These are phyloP conservation scores for Dorcoceras hygrometricum DNA, from an alignment of 257 asterid species.

Conservation along the genomic window DNA sequence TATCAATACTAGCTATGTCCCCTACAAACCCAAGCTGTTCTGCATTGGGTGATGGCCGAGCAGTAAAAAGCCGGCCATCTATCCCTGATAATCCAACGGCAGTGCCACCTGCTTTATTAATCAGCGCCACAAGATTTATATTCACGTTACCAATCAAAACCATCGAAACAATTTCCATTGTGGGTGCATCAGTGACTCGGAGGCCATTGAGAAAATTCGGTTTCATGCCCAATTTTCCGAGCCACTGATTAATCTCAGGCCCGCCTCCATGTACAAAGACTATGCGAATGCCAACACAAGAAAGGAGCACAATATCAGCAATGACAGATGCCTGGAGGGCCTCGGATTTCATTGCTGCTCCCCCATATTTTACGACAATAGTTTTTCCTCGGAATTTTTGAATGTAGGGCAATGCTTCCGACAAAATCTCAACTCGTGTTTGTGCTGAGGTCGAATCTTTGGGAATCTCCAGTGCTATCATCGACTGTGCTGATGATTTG, in stretches of 20 bases:
- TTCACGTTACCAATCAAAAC: slow-evolving; percentile 77
- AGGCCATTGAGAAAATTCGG: slow-evolving; percentile 73
- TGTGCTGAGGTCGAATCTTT: slow-evolving; percentile 47
- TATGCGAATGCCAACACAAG: slow-evolving; percentile 75
- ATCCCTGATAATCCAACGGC: slow-evolving; percentile 80
- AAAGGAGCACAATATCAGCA: slow-evolving; percentile 72
- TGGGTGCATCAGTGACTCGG: slow-evolving; percentile 76
- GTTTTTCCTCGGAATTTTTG: slow-evolving; percentile 80
- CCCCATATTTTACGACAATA: slow-evolving; percentile 81
- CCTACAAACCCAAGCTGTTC: slow-evolving; percentile 75
- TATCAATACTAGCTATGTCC: slow-evolving; percentile 73
- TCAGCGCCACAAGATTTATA: slow-evolving; percentile 62
- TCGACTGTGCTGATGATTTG: slow-evolving; percentile 40
- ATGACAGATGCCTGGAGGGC: slow-evolving; percentile 83
- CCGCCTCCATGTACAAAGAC: slow-evolving; percentile 86
- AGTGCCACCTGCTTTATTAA: slow-evolving; percentile 78
- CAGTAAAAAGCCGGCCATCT: slow-evolving; percentile 67
- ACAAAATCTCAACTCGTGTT: slow-evolving; percentile 59
- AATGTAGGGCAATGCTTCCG: slow-evolving; percentile 78
- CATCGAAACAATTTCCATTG: slow-evolving; percentile 86
- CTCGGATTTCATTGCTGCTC: slow-evolving; percentile 84
- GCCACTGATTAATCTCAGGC: slow-evolving; percentile 84
- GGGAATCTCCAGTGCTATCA: slow-evolving; percentile 28
- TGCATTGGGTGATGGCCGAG: slow-evolving; percentile 63
- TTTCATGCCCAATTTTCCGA: slow-evolving; percentile 49